phyloP scores from a whole-genome alignment of 192 early-diverging fungal genomes.

The Backusella australiensis region DNA sequence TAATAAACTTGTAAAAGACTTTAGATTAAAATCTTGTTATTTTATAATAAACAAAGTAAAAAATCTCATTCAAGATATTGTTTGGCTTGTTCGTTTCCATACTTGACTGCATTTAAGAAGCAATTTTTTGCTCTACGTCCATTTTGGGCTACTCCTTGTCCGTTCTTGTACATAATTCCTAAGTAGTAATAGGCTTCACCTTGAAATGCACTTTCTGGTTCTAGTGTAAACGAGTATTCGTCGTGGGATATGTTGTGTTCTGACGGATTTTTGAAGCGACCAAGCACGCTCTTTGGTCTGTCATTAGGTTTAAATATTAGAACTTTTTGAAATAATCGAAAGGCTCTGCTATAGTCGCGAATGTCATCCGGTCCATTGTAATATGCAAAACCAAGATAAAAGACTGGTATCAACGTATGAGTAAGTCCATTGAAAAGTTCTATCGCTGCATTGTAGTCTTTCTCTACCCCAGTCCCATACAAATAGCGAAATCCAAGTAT shows the following conservation, averaged over 20 bases:
- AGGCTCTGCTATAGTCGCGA: background rate
- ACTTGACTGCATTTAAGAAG: background rate
- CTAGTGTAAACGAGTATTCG: background rate
- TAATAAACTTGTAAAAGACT: too few species aligned
- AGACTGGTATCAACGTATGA: accelerated
- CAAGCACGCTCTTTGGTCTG: background rate
- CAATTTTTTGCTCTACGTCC: background rate
- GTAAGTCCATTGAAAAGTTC: background rate
- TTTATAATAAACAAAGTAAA: too few species aligned
- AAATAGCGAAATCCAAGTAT: too few species aligned
- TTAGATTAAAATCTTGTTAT: too few species aligned
- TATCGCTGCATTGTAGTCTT: background rate
- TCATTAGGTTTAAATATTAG: background rate
- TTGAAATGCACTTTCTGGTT: background rate
- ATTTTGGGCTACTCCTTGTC: background rate
- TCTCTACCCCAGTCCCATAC: background rate
- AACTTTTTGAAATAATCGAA: background rate
- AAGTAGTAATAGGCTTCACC: background rate
- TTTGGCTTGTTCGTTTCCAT: background rate
- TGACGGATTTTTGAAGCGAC: background rate
- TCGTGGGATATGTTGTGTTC: background rate
- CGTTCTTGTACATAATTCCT: background rate
- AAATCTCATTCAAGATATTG: too few species aligned
- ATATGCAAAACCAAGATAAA: background rate
- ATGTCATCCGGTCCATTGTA: background rate